Evolutionary conservation across 2,329 filamentous ascomycete genomes (phyloP).

Genomic region (Cladosporium sphaerospermum): DNA sequence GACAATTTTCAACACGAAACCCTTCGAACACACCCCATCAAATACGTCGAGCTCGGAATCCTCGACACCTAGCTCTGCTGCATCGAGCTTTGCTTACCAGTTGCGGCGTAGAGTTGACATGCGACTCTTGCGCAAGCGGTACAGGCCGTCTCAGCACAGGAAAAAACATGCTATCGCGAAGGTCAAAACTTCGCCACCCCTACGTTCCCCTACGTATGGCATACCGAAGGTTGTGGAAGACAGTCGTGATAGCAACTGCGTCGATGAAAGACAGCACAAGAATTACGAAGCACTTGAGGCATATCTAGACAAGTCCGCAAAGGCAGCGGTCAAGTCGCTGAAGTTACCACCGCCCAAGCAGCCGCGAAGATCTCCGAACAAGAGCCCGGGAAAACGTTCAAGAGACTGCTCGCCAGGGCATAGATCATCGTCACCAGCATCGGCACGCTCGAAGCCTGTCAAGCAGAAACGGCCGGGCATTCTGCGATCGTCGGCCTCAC

Average conservation of each 20-base stretch:
- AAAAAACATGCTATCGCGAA: constrained; percentile 8
- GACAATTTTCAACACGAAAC: background rate
- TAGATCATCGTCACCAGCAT: background rate
- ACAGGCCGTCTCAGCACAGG: constrained; percentile 23
- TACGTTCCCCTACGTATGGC: constrained; percentile 22
- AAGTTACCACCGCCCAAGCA: constrained; percentile 11
- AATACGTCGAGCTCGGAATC: constrained; percentile 15
- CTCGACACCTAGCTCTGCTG: constrained; percentile 16
- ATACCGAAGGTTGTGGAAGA: constrained; percentile 26
- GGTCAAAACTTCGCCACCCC: background rate
- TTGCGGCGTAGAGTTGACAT: constrained; percentile 20
- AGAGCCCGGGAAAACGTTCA: background rate
- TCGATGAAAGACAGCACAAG: background rate
- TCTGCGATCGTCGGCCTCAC: constrained; percentile 9
- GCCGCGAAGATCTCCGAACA: background rate
- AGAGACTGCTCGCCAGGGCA: background rate
- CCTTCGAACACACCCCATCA: constrained; percentile 8
- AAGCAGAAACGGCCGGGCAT: constrained; percentile 5
- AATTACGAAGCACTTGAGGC: background rate
- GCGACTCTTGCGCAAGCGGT: constrained; percentile 24
- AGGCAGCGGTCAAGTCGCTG: background rate
- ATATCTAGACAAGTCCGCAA: constrained; percentile 1
- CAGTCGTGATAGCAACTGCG: constrained; percentile 1
- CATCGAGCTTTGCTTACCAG: constrained; percentile 25
- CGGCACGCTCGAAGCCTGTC: background rate